These are phyloP conservation scores for Nannizzia gypsea DNA, from an alignment of 2,329 filamentous ascomycete genomes.

Conservation along the genomic window DNA sequence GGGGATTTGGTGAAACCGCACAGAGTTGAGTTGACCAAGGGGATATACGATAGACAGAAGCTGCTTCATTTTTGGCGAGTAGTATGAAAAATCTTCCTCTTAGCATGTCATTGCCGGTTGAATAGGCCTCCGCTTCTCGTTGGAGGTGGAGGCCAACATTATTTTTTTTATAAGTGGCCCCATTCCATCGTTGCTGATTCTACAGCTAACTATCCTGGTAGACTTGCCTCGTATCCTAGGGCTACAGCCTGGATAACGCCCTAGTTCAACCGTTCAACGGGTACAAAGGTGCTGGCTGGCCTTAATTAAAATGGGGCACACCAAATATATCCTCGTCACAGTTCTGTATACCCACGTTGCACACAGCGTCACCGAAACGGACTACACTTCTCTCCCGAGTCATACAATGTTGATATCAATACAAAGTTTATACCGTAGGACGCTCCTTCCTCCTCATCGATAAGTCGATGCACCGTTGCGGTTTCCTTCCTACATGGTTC, in stretches of 20 bases:
- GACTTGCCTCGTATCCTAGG: neutral
- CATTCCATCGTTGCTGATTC: slow-evolving; percentile 8
- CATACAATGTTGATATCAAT: neutral
- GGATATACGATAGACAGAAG: neutral
- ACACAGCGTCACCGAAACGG: no score
- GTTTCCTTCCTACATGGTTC: neutral
- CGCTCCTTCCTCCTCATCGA: neutral
- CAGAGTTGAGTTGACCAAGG: neutral
- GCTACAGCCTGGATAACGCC: neutral
- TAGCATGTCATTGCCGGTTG: neutral
- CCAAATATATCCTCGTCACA: neutral
- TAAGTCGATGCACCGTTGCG: neutral
- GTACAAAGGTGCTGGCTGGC: neutral
- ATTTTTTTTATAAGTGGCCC: slow-evolving; percentile 32
- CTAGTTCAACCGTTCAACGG: neutral
- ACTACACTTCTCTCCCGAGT: neutral
- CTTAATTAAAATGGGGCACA: neutral
- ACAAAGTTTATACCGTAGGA: neutral
- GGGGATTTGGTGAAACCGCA: neutral
- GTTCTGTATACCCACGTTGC: neutral
- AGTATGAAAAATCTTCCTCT: neutral
- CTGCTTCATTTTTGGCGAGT: neutral
- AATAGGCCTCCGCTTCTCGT: slow-evolving; percentile 11
- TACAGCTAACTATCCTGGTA: slow-evolving; percentile 21
- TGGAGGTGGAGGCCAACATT: slow-evolving; percentile 19